Base-by-base conservation (phyloP, 2,329 filamentous ascomycete species). In the Colletotrichum endophyticum region DNA sequence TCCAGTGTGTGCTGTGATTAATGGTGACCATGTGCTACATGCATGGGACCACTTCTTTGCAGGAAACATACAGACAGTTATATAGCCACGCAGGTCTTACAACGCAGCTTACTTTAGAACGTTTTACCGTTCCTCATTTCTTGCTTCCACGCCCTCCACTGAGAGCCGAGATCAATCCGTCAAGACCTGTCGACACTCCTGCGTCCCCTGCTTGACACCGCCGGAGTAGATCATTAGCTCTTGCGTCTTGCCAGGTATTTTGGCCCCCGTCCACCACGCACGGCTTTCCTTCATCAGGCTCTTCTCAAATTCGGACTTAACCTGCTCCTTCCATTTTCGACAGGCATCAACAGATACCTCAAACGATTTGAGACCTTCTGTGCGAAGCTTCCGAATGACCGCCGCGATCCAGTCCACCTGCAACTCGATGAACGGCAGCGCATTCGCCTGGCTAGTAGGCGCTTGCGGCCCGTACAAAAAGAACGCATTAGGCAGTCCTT, bases 401-500 rank as follows among this genome's bases (percentile, higher is more conserved):
- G 70, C 63, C 9, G 67, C 53, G 9, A 80, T n/a, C 32, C 77
- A 75, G 19, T 80, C 79, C 19, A 80, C 78, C 57, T 81, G 73
- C 28, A 72, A 28, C 59, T 80, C 79, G 11, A 81, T 76, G 28
- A 81, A 80, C 4, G 76, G 28, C 22, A 79, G 80, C 6, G 74
- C 78, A 27, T 81, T 80, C 12, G 76, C 66, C 22, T 78, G 73
- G 11, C 77, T 69, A 0, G 78, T 79, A 1, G 79, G 78, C 13
- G 77, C 77, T 74, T 80, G 79, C 3, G 80, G 80, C 7, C 80
- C 79, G 57, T 81, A 81, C 7, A 81, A 32, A 19, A 81, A 19
- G 34, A 80, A 80, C 8, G 76, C 78, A 19, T 79, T 80, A 2
- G 79, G 80, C 53, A 78, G 28, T 7, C 68, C 70, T 2, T 78